phyloP scores from a whole-genome alignment of 2,329 filamentous ascomycete genomes.

The Cladosporium colombiae region DNA sequence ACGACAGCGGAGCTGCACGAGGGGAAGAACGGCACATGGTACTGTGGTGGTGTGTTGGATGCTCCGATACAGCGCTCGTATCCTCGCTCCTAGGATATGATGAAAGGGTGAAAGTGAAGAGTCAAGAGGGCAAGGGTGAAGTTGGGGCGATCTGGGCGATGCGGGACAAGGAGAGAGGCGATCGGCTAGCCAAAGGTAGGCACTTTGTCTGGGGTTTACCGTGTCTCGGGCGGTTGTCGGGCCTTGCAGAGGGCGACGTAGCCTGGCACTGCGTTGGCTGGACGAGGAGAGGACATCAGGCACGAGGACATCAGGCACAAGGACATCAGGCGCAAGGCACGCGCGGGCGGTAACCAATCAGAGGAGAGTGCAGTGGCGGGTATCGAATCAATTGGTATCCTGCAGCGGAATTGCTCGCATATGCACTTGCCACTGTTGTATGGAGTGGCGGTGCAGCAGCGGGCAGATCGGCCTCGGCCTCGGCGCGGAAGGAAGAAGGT shows the following conservation, averaged over 20 bases:
- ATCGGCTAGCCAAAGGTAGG: not conserved
- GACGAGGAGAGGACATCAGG: not conserved
- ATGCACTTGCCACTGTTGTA: not conserved
- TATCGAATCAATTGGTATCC: not conserved
- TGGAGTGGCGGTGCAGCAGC: not conserved
- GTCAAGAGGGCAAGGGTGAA: too few relatives aligned
- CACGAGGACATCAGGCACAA: constrained; percentile 3
- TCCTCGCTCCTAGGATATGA: not conserved
- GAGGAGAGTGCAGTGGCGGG: not conserved
- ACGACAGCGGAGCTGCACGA: not conserved
- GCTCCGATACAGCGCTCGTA: not conserved
- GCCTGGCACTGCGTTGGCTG: not conserved
- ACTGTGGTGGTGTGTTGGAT: not conserved
- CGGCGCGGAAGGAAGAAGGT: constrained; percentile 5
- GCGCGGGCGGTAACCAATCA: not conserved
- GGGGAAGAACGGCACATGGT: not conserved
- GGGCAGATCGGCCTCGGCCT: not conserved
- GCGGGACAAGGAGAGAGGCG: not conserved
- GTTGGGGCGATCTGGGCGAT: not conserved
- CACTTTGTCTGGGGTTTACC: not conserved
- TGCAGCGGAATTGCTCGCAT: not conserved
- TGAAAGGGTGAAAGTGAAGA: not conserved
- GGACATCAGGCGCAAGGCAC: not conserved
- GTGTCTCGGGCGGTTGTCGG: constrained; percentile 9
- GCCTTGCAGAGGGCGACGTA: not conserved